A percentile compares a stretch with the other conserved stretches of the same genome.
Evolutionary conservation across 495 filamentous ascomycete genomes (phyloP).

Genomic region (Neurospora sp.): DNA sequence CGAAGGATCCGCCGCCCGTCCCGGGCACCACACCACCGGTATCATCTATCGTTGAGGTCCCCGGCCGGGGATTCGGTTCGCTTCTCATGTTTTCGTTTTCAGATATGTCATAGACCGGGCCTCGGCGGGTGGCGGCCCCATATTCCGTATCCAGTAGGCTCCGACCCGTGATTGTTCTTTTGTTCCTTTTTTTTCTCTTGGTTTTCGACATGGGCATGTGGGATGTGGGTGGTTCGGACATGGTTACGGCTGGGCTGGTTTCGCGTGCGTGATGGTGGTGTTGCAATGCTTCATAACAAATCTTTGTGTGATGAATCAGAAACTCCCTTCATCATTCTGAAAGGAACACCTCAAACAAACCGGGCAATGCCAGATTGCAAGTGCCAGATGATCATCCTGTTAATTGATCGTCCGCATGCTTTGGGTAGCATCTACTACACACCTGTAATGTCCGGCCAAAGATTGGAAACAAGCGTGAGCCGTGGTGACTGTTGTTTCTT

Average conservation of each 20-base stretch:
- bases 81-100: not conserved
- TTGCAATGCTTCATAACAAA: not conserved
- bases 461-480: not conserved
- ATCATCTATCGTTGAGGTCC: not conserved
- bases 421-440: not conserved
- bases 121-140: not conserved
- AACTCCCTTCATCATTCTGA: not conserved
- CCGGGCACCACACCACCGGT: not conserved
- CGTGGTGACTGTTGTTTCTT: not conserved
- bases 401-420: not conserved
- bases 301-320: not conserved
- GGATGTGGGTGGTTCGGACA: not conserved
- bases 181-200: not conserved
- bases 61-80: not conserved
- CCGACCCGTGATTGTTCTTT: not conserved
- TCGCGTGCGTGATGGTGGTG: not conserved
- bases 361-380: not conserved
- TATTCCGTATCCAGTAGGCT: not conserved
- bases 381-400: not conserved
- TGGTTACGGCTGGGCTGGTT: not conserved
- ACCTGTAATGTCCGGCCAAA: not conserved
- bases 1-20: not conserved
- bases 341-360: not conserved
- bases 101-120: not conserved
- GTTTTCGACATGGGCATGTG: not conserved